Base-by-base conservation (phyloP, 495 filamentous ascomycete genomes). In the Neurospora sp. region DNA sequence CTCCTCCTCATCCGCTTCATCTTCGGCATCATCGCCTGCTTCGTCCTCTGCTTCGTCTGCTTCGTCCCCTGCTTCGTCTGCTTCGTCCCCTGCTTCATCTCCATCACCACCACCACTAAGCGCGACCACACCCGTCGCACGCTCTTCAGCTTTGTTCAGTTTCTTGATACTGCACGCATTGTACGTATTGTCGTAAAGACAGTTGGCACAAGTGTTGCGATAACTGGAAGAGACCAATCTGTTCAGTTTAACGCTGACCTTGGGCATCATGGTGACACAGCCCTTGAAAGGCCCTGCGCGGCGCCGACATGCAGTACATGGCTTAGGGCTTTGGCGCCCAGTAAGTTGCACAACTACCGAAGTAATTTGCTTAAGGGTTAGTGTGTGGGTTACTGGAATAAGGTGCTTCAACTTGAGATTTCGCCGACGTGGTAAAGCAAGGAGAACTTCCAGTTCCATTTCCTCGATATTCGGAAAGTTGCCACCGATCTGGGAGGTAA, bases 281-380 rank as follows among this genome's bases (percentile, higher is more conserved):
- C 28, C 17, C 6, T 34, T 15, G 15, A 72, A 75, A 1, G 71
- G 75, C 9, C 71, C 71, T 15, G 31, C n/a, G 13, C 59, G 39
- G 28, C 66, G 73, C 4, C 77, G 75, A 66, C 76, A 77, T 2
- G 48, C 37, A 9, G 71, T 71, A 24, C 76, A 77, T 7, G 72
- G 24, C 3, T 17, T 73, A 2, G 38, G 28, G 19, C 15, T 38
- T 17, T 69, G 31, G 17, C 43, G 69, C 10, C 76, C 76, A 4
- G 36, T 69, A 10, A 40, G 48, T 70, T 77, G 76, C 15, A 72
- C 70, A 34, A 70, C 1, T 9, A 77, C 37, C 1, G 70, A 43
- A 1, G 59, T 4, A 28, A 76, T 15, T 4, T 73, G 72, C 19
- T 69, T 74, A 8, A 2, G 3, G 28, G 13, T 43, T 21, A 69